phyloP scores from a whole-genome alignment of 78 protist species.

The Emiliania huxleyi region DNA sequence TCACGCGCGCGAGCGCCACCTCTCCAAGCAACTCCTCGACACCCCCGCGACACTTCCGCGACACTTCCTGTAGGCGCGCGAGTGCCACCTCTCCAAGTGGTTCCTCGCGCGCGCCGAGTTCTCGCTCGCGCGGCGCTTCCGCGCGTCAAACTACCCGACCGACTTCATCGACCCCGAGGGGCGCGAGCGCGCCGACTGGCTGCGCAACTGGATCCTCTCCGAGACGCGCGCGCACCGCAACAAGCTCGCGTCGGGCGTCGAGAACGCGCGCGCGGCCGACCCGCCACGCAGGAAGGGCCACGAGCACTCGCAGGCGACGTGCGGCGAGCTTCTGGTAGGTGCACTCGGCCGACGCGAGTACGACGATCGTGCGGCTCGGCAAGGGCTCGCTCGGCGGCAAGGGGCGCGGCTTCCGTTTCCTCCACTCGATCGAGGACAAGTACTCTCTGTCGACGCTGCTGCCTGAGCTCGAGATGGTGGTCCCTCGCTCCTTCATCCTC shows the following conservation, averaged over 20 bases:
- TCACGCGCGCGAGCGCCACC: neutral
- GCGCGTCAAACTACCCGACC: neutral
- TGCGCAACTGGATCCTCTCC: neutral
- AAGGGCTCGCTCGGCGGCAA: slow-evolving; percentile 1
- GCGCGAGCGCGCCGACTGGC: neutral
- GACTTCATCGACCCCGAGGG: neutral
- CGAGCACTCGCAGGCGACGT: too few species aligned
- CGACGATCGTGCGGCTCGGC: neutral
- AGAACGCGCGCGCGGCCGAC: neutral
- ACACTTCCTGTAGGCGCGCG: neutral
- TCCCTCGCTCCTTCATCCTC: neutral
- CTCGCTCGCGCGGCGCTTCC: neutral
- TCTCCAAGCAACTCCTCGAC: neutral
- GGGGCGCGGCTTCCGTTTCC: slow-evolving; percentile 13
- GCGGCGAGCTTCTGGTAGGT: too few species aligned
- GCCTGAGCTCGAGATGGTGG: neutral
- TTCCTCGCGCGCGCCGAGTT: slow-evolving; percentile 1
- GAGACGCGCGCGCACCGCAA: neutral
- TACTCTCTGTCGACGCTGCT: neutral
- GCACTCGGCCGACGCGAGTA: neutral
- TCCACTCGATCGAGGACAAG: neutral
- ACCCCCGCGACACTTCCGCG: too few species aligned
- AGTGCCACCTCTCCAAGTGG: neutral
- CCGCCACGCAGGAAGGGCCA: too few species aligned
- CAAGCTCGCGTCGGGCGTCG: neutral